Evolutionary conservation across 495 filamentous ascomycete species (phyloP), one percentile per base, ranked within the genome.

Genomic region (Aspergillus egyptiacus): DNA sequence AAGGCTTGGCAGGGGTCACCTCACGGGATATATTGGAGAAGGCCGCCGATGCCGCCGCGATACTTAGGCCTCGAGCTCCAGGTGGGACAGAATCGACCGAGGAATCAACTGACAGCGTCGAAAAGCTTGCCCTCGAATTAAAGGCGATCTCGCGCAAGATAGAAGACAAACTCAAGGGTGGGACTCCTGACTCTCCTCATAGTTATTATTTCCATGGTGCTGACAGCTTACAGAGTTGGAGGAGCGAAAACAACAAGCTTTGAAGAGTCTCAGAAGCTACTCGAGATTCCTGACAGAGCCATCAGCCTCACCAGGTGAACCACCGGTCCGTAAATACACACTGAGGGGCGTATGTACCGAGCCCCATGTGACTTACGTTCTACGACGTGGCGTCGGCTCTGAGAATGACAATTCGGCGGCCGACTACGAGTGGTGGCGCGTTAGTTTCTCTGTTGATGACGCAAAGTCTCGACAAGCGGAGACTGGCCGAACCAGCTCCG

Each of bases 371-470:
- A 74, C 69, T 7, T 80, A 79, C 40, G 63, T 79, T n/a, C 58
- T 78, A 33, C 55, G 60, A n/a, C 60, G 51, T 11, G 32, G 37
- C 19, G 28, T 36, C 8, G 42, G 27, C 28, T 37, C 27, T 3
- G 48, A 65, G 36, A 23, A 28, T 5, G 24, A 28, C 18, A 48
- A 65, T 25, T 19, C 55, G n/a, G 59, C 62, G 44, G 19, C 18
- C 25, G 65, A 67, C 23, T 72, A 68, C 60, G 70, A 79, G 45
- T 80, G 76, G 77, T 80, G 76, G 77, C 75, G 74, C 14, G 67
- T 76, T 50, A 73, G 70, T 46, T 80, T 72, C 53, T 73, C 74
- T 2, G 56, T 62, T 17, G 71, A 72, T 13, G 74, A 77, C 50
- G 67, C 67, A 17, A 74, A 71, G 52, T 60, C 61, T 13, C 59